Evolutionary conservation across 1,284 basidiomycete species (phyloP).

Genomic region (Fomitopsis palustris): DNA sequence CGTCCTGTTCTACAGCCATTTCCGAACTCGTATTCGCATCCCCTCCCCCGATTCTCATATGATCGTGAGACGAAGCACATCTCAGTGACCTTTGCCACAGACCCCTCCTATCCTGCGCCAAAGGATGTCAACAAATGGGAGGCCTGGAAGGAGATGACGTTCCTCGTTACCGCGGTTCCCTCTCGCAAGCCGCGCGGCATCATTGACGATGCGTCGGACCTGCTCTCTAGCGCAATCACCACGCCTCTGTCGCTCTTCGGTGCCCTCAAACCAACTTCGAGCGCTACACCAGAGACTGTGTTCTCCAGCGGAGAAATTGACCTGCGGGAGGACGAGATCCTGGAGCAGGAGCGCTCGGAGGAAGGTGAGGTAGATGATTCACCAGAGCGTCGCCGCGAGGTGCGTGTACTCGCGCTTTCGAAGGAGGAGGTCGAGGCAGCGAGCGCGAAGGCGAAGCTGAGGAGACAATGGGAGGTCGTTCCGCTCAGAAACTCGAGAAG

Average conservation of each 20-base stretch:
- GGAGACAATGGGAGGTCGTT: conserved; percentile 38
- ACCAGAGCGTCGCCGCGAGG: conserved; percentile 40
- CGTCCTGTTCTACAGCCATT: conserved; percentile 70
- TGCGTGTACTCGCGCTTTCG: conserved; percentile 38
- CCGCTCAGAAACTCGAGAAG: conserved; percentile 31
- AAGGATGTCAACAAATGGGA: conserved; percentile 26
- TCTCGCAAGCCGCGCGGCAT: conserved; percentile 61
- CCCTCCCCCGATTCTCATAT: conserved; percentile 68
- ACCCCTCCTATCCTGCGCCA: conserved; percentile 56
- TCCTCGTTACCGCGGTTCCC: conserved; percentile 63
- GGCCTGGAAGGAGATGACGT: conserved; percentile 56
- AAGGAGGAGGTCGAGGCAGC: conserved; percentile 26
- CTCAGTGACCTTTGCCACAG: conserved; percentile 51
- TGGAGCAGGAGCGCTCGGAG: conserved; percentile 72
- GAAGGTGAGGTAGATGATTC: conserved; percentile 77
- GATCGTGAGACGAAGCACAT: conserved; percentile 53
- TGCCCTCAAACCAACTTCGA: conserved; percentile 22
- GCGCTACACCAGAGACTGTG: conserved; percentile 59
- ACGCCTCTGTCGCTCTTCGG: conserved; percentile 48
- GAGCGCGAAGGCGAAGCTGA: conserved; percentile 28
- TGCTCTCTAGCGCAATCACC: conserved; percentile 53
- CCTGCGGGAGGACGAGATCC: conserved; percentile 67
- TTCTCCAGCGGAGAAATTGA: conserved; percentile 61
- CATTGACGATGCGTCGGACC: conserved; percentile 63
- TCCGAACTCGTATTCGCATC: conserved; percentile 72